These are phyloP conservation scores for Clarkia xantiana DNA, from an alignment of 345 rosid species.

Conservation along the genomic window DNA sequence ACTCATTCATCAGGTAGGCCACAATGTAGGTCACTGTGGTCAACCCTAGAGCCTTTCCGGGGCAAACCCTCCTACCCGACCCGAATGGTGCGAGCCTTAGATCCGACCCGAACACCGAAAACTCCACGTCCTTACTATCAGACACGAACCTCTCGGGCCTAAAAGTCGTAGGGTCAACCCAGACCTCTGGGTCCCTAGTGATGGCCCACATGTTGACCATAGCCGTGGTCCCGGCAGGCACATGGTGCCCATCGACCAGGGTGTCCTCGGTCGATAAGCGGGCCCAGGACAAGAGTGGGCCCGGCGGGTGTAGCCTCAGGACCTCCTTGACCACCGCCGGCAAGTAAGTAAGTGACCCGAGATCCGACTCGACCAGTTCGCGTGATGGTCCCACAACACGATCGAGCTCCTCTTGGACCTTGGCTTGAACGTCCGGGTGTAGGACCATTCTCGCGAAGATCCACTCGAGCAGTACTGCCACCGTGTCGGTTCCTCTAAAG, in stretches of 20 bases:
- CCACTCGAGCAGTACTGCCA: constrained; percentile 88
- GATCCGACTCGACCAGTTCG: constrained; percentile 20
- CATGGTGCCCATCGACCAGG: constrained; percentile 18
- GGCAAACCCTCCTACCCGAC: constrained; percentile 39
- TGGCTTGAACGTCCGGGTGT: constrained; percentile 48
- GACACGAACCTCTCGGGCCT: constrained; percentile 27
- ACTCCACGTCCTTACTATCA: constrained; percentile 10
- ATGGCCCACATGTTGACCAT: constrained; percentile 68
- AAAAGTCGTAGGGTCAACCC: constrained; percentile 27
- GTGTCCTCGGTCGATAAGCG: constrained; percentile 30
- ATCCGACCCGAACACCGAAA: constrained; percentile 30
- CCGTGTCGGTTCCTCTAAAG: constrained; percentile 79
- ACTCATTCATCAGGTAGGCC: constrained; percentile 30
- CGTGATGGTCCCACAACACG: constrained; percentile 31
- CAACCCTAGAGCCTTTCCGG: constrained; percentile 34
- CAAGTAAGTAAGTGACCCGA: constrained; percentile 20
- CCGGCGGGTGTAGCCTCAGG: constrained; percentile 44
- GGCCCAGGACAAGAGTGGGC: constrained; percentile 56
- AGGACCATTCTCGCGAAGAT: constrained; percentile 66
- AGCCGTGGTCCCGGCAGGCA: constrained; percentile 35
- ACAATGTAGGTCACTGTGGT: constrained; percentile 32
- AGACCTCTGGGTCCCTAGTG: constrained; percentile 28
- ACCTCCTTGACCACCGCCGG: constrained; percentile 33
- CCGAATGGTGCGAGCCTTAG: constrained; percentile 46
- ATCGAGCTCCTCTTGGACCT: constrained; percentile 47